A percentile compares a stretch with the other conserved stretches of the same genome.
Conservation (phyloP, 352 stramenopile species). For the Plasmopara muralis region DNA sequence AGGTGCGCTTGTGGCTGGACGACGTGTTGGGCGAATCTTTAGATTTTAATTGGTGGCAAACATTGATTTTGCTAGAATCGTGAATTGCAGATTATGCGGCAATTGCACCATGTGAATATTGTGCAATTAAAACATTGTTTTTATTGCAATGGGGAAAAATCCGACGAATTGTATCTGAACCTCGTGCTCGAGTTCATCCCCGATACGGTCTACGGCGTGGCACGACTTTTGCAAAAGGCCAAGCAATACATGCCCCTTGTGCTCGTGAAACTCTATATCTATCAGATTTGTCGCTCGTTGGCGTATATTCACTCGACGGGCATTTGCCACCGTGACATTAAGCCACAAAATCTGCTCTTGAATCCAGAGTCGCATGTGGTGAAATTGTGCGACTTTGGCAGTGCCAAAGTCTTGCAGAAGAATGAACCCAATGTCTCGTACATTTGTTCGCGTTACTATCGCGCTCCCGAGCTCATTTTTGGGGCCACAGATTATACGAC, state of each 20-base stretch:
- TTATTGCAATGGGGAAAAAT: constrained; percentile 94
- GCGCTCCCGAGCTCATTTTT: constrained; percentile 99
- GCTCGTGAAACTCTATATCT: constrained; percentile 99
- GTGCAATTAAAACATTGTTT: constrained; percentile 99
- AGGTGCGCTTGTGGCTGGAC: constrained; percentile 43
- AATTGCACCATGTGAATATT: constrained; percentile 98
- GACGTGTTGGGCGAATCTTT: constrained; percentile 4
- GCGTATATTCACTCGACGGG: constrained; percentile 97
- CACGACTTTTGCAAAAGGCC: constrained; percentile 93
- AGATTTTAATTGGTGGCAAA: constrained; percentile 3
- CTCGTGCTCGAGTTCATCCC: constrained; percentile 99
- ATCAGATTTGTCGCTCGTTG: constrained; percentile 97
- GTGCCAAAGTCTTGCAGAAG: constrained; percentile 90
- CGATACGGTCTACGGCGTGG: constrained; percentile 98
- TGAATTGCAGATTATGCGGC: constrained; percentile 99
- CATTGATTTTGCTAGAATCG: constrained; percentile 78
- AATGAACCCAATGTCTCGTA: constrained; percentile 99
- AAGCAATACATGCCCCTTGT: constrained; percentile 96
- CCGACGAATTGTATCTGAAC: constrained; percentile 98
- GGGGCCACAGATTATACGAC: constrained; percentile 99
- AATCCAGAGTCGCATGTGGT: constrained; percentile 95
- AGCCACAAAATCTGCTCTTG: constrained; percentile 98
- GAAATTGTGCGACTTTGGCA: constrained; percentile 99
- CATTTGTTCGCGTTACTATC: constrained; percentile 99
- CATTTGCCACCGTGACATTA: constrained; percentile 99